Conservation (phyloP, 2,329 filamentous ascomycete species). For the Xylaria polymorpha region DNA sequence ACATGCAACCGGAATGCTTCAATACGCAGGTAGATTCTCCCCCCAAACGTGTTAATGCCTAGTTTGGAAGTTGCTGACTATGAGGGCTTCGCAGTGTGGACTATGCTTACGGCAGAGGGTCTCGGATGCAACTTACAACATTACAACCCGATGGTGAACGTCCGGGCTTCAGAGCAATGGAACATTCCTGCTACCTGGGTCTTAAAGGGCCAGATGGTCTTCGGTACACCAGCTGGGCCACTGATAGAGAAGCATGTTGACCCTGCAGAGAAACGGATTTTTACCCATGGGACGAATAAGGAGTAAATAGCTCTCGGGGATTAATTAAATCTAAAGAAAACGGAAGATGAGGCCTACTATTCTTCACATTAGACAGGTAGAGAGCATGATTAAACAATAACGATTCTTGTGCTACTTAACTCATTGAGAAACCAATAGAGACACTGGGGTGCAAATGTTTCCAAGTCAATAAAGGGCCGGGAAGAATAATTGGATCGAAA, state of each 20-base stretch:
- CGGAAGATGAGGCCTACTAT: neutral
- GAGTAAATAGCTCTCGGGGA: neutral
- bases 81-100: constrained; percentile 4
- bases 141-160: constrained; percentile 24
- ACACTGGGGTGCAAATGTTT: no score
- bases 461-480: no score
- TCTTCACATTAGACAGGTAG: neutral
- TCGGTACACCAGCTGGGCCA: constrained; percentile 12
- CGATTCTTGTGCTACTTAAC: neutral
- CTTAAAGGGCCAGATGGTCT: constrained; percentile 23
- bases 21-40: constrained; percentile 20
- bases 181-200: constrained; percentile 19
- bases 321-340: neutral
- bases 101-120: constrained; percentile 20
- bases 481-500: no score
- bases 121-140: constrained; percentile 24
- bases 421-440: neutral
- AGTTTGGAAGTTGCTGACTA: neutral
- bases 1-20: constrained; percentile 22
- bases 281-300: constrained; percentile 8
- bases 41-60: neutral
- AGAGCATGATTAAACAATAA: neutral
- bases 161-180: constrained; percentile 2
- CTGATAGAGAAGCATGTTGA: constrained; percentile 7
- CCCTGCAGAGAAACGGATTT: constrained; percentile 11